Evolutionary conservation across 345 rosid genomes (phyloP), one percentile per base, ranked within the genome.

Genomic region (Citrus mangshanensis): DNA sequence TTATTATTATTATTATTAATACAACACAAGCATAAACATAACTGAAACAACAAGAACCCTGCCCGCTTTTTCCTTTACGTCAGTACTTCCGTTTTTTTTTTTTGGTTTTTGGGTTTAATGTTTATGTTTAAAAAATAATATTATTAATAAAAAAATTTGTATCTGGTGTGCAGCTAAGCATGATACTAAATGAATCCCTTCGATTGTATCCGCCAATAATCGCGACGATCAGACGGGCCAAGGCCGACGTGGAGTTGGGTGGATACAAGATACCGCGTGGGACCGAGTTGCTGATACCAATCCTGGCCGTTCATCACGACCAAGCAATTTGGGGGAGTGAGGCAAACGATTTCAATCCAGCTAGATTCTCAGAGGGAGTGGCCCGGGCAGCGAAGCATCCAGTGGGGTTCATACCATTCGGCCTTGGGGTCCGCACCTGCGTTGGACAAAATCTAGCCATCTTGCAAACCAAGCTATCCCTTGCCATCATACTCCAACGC

Each of bases 391-490:
- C 96, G 0, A 91, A 89, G 80, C 95, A 91, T 18, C 95, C 93
- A 0, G 89, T 85, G 19, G 96, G 93, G 2, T 88, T 92, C 70
- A 84, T 95, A 28, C 93, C 97, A 1, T 95, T 95, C 18, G 98
- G 97, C 16, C 81, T 92, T 0, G 99, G 99, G 16, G 90, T 84
- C 24, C 85, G 98, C 12, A 82, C 84, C 1, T 93, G 99, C 81
- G 88, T 93, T 7, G 99, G 95, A 8, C 95, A 92, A 80, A 93
- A 91, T 71, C 89, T 95, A 32, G 96, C 98, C 16, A 82, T 93
- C 73, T 68, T 93, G 75, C 95, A 95, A 68, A 88, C 94, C n/a
- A 95, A 95, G 78, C 61, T 88, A 70, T 86, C 93, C 3, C 83
- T 95, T 14, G 86, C 89, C 3, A 78, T 88, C 77, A 77, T 95